phyloP scores from a whole-genome alignment of 2,329 filamentous ascomycete species.

The Fusarium citri region DNA sequence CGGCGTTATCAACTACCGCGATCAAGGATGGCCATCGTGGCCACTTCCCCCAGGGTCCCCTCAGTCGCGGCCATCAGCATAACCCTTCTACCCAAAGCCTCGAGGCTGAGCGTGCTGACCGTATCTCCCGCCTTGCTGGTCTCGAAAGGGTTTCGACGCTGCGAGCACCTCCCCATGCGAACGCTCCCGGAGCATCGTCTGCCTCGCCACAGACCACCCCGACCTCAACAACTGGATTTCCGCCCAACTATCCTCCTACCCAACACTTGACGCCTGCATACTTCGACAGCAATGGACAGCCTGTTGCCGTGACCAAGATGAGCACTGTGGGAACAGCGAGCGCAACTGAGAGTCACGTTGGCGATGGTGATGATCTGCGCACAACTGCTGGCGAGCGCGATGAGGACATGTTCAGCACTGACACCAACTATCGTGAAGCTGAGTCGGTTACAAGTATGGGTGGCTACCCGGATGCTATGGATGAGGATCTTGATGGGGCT shows the following conservation, averaged over 20 bases:
- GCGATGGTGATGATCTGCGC: conserved; percentile 64
- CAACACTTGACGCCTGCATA: conserved; percentile 72
- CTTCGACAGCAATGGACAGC: conserved; percentile 82
- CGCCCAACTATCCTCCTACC: conserved; percentile 52
- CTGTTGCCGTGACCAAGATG: conserved; percentile 76
- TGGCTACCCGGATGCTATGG: conserved; percentile 60
- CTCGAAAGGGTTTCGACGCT: conserved; percentile 87
- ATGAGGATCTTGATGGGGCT: conserved; percentile 63
- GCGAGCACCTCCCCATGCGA: conserved; percentile 61
- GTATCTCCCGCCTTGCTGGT: conserved; percentile 94
- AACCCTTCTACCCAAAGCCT: conserved; percentile 75
- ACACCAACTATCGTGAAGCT: conserved; percentile 69
- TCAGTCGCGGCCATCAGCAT: conserved; percentile 69
- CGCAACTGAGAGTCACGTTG: conserved; percentile 79
- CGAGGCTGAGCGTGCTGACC: conserved; percentile 92
- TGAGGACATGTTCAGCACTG: conserved; percentile 79
- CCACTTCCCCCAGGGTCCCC: conserved; percentile 69
- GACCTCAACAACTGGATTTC: conserved; percentile 60
- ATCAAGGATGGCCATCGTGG: conserved; percentile 97
- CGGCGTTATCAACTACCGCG: conserved; percentile 89
- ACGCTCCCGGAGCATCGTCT: conserved; percentile 51
- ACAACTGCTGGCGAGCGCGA: conserved; percentile 67
- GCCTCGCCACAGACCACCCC: conserved; percentile 63
- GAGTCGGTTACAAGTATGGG: conserved; percentile 68
- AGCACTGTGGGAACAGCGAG: conserved; percentile 93